Evolutionary conservation across 176 grass and related monocot species (phyloP), one percentile per base, ranked within the genome.

Genomic region (Aegilops bicornis): DNA sequence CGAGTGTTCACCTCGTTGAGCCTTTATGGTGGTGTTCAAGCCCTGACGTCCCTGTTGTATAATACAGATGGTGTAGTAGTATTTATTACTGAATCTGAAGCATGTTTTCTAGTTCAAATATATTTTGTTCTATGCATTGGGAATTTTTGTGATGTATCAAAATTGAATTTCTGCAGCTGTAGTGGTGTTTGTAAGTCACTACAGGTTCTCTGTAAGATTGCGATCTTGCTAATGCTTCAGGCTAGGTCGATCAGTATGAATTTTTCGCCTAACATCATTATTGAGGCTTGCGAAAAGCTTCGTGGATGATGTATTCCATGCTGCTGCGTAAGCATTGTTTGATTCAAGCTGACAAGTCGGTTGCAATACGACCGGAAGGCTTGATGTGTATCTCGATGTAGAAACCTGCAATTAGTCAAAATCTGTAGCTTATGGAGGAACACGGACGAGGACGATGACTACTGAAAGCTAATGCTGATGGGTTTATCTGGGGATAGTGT

Each of bases 11-110:
- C 27, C 50, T 20, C 8, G 45, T 32, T 52, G 79, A 82, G 64
- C 8, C 12, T 48, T 17, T 69, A 56, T 58, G 80, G 35, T 25
- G 19, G 62, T 17, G 20, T 54, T 15, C 40, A 81, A 67, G 10
- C 33, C 43, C 47, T 6, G 54, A 67, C 39, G 5, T 81, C 37
- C 24, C 63, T 68, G 63, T 68, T 33, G 39, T 66, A 40, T 60
- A 78, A 60, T 36, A 78, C 20, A 36, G 7, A 16, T 31, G 31
- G 25, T 64, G 25, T 48, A 67, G 10, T 66, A 20, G 39, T 81
- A 31, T 81, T 81, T 81, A 81, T 81, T 81, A 10, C 25, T 67
- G 39, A 81, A 45, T 67, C 22, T 48, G 8, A 29, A 30, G 58
- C 23, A 10, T 79, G 33, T 16, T 22, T 80, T 80, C 23, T 80